These are phyloP conservation scores for Cercophora sp. DNA, from an alignment of 495 filamentous ascomycete species.

Conservation along the genomic window DNA sequence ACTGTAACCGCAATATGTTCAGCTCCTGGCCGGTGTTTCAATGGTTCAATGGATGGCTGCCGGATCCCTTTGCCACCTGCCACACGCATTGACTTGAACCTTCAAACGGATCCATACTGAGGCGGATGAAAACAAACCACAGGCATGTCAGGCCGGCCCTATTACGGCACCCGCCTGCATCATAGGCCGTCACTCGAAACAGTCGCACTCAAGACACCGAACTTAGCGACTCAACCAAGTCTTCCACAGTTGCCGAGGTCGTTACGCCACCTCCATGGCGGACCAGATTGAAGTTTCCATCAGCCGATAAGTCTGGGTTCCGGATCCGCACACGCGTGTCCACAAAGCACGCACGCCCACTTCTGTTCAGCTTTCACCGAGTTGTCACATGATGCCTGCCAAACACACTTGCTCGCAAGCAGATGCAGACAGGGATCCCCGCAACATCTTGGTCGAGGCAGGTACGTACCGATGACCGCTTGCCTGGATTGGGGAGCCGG, in stretches of 20 bases:
- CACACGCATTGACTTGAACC: constrained; percentile 6
- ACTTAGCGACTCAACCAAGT: constrained; percentile 4
- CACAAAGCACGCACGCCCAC: too few relatives aligned
- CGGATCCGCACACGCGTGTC: background rate
- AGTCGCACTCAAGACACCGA: constrained; percentile 7
- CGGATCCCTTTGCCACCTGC: background rate
- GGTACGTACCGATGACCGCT: too few relatives aligned
- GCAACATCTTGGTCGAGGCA: background rate
- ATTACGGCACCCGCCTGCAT: constrained; percentile 4
- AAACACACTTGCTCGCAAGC: background rate
- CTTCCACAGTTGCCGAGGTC: background rate
- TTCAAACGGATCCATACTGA: too few relatives aligned
- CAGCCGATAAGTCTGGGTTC: too few relatives aligned
- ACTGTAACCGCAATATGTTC: too few relatives aligned
- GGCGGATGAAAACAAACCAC: too few relatives aligned
- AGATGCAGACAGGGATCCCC: background rate
- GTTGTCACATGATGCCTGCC: background rate
- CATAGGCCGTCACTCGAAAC: constrained; percentile 3
- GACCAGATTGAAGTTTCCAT: background rate
- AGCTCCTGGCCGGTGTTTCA: too few relatives aligned
- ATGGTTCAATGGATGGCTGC: constrained; percentile 6
- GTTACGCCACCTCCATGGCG: background rate
- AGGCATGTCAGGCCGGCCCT: constrained; percentile 4
- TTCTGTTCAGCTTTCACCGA: too few relatives aligned
- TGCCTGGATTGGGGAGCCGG: too few relatives aligned